A percentile compares a stretch with the other conserved stretches of the same genome.
These are phyloP conservation scores for Hygrophoropsis aurantiaca DNA, from an alignment of 768 basidiomycete species.

Conservation along the genomic window DNA sequence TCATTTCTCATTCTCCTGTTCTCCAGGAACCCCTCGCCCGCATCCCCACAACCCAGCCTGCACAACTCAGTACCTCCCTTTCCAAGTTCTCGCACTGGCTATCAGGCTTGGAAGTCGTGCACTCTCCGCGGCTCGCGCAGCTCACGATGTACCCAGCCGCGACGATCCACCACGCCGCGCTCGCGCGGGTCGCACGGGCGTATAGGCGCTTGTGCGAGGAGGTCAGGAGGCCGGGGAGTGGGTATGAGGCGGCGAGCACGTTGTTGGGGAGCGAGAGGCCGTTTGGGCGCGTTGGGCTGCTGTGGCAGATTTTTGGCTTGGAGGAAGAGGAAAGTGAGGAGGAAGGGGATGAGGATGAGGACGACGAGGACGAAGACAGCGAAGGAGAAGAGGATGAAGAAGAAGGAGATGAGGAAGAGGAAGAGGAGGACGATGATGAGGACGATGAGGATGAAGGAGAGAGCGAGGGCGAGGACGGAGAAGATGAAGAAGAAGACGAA, in stretches of 20 bases:
- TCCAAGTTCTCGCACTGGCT: constrained; percentile 82
- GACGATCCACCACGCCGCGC: constrained; percentile 73
- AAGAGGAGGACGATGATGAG: neutral
- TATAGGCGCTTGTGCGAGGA: constrained; percentile 77
- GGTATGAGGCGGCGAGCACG: constrained; percentile 89
- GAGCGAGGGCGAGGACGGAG: neutral
- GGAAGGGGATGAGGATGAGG: neutral
- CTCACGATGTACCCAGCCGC: constrained; percentile 67
- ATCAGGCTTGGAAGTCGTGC: constrained; percentile 74
- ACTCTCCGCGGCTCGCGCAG: constrained; percentile 75
- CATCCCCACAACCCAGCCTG: constrained; percentile 62
- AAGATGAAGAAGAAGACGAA: neutral
- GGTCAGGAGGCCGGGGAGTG: constrained; percentile 69
- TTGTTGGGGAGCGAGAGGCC: constrained; percentile 80
- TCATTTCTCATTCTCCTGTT: neutral
- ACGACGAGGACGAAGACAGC: neutral
- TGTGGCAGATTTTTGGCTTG: constrained; percentile 79
- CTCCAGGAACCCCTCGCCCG: constrained; percentile 73
- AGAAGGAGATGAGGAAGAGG: neutral
- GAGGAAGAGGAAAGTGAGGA: constrained; percentile 38
- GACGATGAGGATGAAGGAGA: neutral
- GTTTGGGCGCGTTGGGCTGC: constrained; percentile 72
- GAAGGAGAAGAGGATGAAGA: neutral
- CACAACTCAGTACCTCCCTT: constrained; percentile 62
- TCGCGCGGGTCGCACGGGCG: constrained; percentile 63